These are phyloP conservation scores for Leptographium wingfieldii DNA, from an alignment of 2,329 filamentous ascomycete genomes.

Conservation along the genomic window DNA sequence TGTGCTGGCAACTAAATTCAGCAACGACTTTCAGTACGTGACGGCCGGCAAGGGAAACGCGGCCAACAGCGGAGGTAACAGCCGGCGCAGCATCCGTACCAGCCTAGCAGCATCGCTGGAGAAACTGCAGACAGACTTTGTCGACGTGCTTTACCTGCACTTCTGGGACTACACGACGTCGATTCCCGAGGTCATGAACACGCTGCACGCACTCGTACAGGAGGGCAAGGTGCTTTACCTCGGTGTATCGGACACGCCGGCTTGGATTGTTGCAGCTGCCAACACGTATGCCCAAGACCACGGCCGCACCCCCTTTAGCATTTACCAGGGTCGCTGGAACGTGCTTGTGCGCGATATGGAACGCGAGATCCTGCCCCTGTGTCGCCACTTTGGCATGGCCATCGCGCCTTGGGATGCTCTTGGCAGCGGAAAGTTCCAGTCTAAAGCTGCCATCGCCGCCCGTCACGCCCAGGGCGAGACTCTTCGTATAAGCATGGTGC, in stretches of 20 bases:
- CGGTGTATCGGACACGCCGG: slow-evolving; percentile 26
- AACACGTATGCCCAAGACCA: slow-evolving; percentile 25
- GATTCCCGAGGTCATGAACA: slow-evolving; percentile 29
- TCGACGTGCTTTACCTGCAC: slow-evolving; percentile 34
- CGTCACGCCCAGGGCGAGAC: slow-evolving; percentile 22
- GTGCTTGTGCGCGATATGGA: slow-evolving; percentile 20
- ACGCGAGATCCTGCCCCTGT: slow-evolving; percentile 31
- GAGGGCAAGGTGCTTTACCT: slow-evolving; percentile 29
- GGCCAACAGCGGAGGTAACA: slow-evolving; percentile 31
- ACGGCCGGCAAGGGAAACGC: slow-evolving; percentile 24
- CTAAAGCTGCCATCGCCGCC: slow-evolving; percentile 21
- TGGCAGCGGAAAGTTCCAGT: slow-evolving; percentile 38
- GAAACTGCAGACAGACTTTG: slow-evolving; percentile 31
- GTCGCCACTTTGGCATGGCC: slow-evolving; percentile 32
- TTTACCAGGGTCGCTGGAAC: slow-evolving; percentile 29
- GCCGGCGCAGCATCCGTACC: slow-evolving; percentile 26
- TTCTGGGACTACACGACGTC: slow-evolving; percentile 30
- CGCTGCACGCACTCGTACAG: slow-evolving; percentile 27
- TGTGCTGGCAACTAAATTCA: slow-evolving; percentile 44
- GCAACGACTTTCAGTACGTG: slow-evolving; percentile 29
- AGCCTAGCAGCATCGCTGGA: slow-evolving; percentile 29
- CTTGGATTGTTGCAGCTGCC: slow-evolving; percentile 26
- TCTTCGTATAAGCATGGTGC: slow-evolving; percentile 17
- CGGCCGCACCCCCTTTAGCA: slow-evolving; percentile 23
- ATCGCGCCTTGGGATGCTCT: slow-evolving; percentile 48